Evolutionary conservation across 441 rosid genomes (phyloP).

Genomic region (Jatropha podagrica): DNA sequence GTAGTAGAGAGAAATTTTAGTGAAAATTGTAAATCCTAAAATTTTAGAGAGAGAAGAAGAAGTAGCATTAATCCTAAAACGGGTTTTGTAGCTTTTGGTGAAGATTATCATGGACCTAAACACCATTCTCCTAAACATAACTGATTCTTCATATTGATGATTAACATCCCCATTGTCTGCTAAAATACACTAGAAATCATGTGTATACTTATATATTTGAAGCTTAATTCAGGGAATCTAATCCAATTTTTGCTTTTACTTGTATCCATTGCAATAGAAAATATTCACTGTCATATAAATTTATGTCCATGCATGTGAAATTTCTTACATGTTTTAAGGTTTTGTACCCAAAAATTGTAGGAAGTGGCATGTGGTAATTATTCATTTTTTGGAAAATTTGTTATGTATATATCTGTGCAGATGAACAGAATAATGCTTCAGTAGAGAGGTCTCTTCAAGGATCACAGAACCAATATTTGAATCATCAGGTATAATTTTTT

Average conservation of each 20-base stretch:
- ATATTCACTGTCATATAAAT: background rate
- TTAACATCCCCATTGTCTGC: slow-evolving; percentile 19
- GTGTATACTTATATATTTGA: slow-evolving; percentile 18
- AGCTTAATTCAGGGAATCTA: slow-evolving; percentile 16
- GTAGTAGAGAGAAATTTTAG: slow-evolving; percentile 28
- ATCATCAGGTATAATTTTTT: slow-evolving; percentile 28
- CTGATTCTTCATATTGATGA: slow-evolving; percentile 19
- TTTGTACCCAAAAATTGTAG: background rate
- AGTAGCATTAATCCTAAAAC: slow-evolving; percentile 14
- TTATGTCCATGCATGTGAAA: slow-evolving; percentile 7
- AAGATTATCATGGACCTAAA: slow-evolving; percentile 48
- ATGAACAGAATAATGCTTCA: slow-evolving; percentile 18
- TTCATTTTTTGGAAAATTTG: background rate
- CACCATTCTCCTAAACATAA: slow-evolving; percentile 49
- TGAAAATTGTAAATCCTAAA: slow-evolving; percentile 26
- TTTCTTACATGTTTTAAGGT: background rate
- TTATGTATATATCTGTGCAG: slow-evolving; percentile 26
- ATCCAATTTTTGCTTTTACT: slow-evolving; percentile 4
- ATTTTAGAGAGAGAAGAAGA: slow-evolving; percentile 8
- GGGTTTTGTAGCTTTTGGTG: slow-evolving; percentile 40
- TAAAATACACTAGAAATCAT: slow-evolving; percentile 4
- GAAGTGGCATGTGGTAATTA: slow-evolving; percentile 8
- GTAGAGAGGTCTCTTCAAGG: slow-evolving; percentile 16
- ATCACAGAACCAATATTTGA: slow-evolving; percentile 22
- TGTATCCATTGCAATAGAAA: no score